These are phyloP conservation scores for Rubia balearica DNA, from an alignment of 305 asterid species.

Conservation along the genomic window DNA sequence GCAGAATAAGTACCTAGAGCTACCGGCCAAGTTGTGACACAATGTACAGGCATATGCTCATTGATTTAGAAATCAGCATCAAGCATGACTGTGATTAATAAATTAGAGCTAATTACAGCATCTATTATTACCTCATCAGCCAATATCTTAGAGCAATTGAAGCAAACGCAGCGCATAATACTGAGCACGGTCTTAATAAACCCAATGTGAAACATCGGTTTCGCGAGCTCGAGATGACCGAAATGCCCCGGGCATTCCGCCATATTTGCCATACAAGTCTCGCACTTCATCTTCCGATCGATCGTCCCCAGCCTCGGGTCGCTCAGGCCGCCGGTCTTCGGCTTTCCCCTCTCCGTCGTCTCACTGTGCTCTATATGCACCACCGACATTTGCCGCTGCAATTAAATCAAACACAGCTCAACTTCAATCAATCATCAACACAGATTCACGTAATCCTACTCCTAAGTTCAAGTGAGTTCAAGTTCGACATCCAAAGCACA, in stretches of 20 bases:
- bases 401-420: neutral
- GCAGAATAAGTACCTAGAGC: neutral
- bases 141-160: slow-evolving; percentile 88
- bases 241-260: slow-evolving; percentile 98
- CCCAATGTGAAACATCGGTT: slow-evolving; percentile 97
- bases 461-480: neutral
- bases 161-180: slow-evolving; percentile 85
- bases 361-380: slow-evolving; percentile 94
- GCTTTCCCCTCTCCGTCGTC: slow-evolving; percentile 94
- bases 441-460: neutral
- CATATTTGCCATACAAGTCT: slow-evolving; percentile 96
- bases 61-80: neutral
- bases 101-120: neutral
- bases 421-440: neutral
- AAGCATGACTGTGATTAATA: neutral
- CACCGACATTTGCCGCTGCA: slow-evolving; percentile 97
- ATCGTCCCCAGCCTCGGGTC: slow-evolving; percentile 89
- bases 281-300: slow-evolving; percentile 90
- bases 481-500: slow-evolving; percentile 1
- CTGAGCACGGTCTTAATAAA: slow-evolving; percentile 84
- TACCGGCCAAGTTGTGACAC: neutral
- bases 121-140: slow-evolving; percentile 66
- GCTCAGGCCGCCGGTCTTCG: slow-evolving; percentile 82
- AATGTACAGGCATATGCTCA: neutral
- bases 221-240: slow-evolving; percentile 96